Percentiles rank a stretch among this genome's conserved stretches.
phyloP scores from a whole-genome alignment of 2,329 filamentous ascomycete genomes.

The Fusarium globosum region DNA sequence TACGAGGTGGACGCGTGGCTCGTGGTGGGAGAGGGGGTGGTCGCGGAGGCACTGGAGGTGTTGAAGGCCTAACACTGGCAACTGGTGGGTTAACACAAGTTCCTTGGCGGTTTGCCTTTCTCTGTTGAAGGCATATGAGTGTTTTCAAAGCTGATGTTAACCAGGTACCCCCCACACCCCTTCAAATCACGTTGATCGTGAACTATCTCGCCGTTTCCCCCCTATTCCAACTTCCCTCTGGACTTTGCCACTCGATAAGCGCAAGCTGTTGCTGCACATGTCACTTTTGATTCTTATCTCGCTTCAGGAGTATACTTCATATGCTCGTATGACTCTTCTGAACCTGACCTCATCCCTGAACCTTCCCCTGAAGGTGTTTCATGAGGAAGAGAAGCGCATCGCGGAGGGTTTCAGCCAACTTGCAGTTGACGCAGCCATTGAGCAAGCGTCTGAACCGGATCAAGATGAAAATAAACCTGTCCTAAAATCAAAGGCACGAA shows the following conservation, averaged over 20 bases:
- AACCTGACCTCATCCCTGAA: slow-evolving; percentile 76
- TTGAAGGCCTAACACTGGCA: slow-evolving; percentile 46
- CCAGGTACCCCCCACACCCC: slow-evolving; percentile 55
- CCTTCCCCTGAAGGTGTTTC: slow-evolving; percentile 72
- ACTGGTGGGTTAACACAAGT: slow-evolving; percentile 49
- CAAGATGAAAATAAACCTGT: slow-evolving; percentile 70
- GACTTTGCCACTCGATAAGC: slow-evolving; percentile 68
- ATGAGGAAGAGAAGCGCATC: slow-evolving; percentile 79
- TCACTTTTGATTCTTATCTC: slow-evolving; percentile 79
- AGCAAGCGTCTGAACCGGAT: slow-evolving; percentile 48
- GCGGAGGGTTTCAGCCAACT: slow-evolving; percentile 79
- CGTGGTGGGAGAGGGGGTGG: slow-evolving; percentile 49
- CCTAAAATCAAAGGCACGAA: slow-evolving; percentile 78
- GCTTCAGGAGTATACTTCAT: slow-evolving; percentile 79
- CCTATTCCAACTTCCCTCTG: slow-evolving; percentile 71
- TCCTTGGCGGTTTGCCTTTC: background rate
- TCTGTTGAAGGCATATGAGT: background rate
- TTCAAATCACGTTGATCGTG: slow-evolving; percentile 58
- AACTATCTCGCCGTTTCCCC: slow-evolving; percentile 63
- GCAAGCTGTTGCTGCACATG: slow-evolving; percentile 76
- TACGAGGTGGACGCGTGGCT: slow-evolving; percentile 45
- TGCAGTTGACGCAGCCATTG: slow-evolving; percentile 62
- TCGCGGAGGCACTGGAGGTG: slow-evolving; percentile 41
- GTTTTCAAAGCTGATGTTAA: slow-evolving; percentile 9
- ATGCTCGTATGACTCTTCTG: slow-evolving; percentile 77